Base-by-base conservation (phyloP, 192 early-diverging fungal species). In the Phycomyces blakesleeanus region DNA sequence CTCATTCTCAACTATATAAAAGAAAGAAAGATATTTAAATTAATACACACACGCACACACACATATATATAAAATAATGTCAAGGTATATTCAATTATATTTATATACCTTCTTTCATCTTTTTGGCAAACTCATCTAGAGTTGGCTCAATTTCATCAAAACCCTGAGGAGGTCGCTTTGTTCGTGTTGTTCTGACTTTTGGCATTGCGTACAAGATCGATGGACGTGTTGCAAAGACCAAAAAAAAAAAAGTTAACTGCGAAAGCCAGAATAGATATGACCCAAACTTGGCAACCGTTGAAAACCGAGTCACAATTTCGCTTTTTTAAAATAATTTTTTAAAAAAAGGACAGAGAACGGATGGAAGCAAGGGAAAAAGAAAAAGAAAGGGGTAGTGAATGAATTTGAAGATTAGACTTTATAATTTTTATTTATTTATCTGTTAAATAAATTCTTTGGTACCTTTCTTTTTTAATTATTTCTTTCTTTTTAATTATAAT, bases 101-200 rank as follows among this genome's bases (percentile, higher is more conserved):
- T n/a, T 41, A 76, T 68, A 64, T 81, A 90, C 89, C 89, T 77
- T 99, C 97, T 61, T 94, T 88, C 94, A 99, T 97, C 78, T 93
- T 94, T 59, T 84, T 80, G 27, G 89, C 87, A 70, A 98, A 89
- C 65, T 99, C 96, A 22, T 71, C 71, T 34, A 99, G 79, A 9
- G 91, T 96, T 5, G 95, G 93, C 71, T 99, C 96, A 29, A 99
- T 89, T 44, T 94, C 90, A 59, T 94, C 95, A 81, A 91, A 98
- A 12, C 96, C 97, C 38, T 92, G 93, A 24, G 97, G 97, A 27
- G 93, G 90, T 59, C 85, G 76, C 70, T 93, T 91, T 25, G 90
- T 90, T 57, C 93, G 85, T 57, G 77, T 72, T 42, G 85, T 85
- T 72, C 80, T 84, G 59, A 91, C 84, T 67, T 91, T 90, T 63